Evolutionary conservation across 2,329 filamentous ascomycete species (phyloP).

Genomic region (Exophiala bonariae): DNA sequence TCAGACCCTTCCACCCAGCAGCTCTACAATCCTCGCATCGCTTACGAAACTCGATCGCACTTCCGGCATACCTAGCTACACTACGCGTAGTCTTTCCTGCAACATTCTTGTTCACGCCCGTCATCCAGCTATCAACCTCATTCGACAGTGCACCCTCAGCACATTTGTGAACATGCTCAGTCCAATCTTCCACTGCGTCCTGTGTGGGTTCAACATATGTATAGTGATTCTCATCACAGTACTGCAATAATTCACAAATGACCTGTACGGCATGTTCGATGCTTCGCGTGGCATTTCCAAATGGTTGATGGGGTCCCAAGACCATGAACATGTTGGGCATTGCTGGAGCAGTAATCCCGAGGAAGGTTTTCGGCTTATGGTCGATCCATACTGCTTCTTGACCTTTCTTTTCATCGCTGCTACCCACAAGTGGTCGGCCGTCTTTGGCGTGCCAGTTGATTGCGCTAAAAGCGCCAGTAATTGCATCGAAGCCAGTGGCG

Average conservation of each 20-base stretch:
- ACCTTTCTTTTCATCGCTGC: slow-evolving; percentile 31
- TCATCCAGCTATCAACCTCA: slow-evolving; percentile 57
- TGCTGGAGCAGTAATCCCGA: slow-evolving; percentile 40
- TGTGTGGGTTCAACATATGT: slow-evolving; percentile 42
- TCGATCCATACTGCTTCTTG: slow-evolving; percentile 23
- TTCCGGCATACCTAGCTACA: slow-evolving; percentile 49
- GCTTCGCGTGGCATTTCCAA: slow-evolving; percentile 20
- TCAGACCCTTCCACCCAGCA: slow-evolving; percentile 20
- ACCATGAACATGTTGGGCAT: slow-evolving; percentile 53
- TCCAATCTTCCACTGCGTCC: slow-evolving; percentile 45
- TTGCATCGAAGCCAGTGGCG: slow-evolving; percentile 46
- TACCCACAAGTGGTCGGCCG: slow-evolving; percentile 35
- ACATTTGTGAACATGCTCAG: slow-evolving; percentile 50
- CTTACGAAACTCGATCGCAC: slow-evolving; percentile 44
- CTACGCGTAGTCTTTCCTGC: slow-evolving; percentile 46
- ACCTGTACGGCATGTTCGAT: slow-evolving; percentile 38
- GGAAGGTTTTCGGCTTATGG: slow-evolving; percentile 36
- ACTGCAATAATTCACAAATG: slow-evolving; percentile 37
- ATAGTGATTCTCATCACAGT: slow-evolving; percentile 29
- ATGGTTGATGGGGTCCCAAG: slow-evolving; percentile 55
- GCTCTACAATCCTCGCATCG: slow-evolving; percentile 32
- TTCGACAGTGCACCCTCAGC: slow-evolving; percentile 46
- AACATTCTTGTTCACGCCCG: slow-evolving; percentile 55
- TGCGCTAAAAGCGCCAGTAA: slow-evolving; percentile 41
- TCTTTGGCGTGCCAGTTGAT: slow-evolving; percentile 41